Evolutionary conservation across 2,329 filamentous ascomycete genomes (phyloP).

Genomic region (Aspergillus oerlinghausenensis): DNA sequence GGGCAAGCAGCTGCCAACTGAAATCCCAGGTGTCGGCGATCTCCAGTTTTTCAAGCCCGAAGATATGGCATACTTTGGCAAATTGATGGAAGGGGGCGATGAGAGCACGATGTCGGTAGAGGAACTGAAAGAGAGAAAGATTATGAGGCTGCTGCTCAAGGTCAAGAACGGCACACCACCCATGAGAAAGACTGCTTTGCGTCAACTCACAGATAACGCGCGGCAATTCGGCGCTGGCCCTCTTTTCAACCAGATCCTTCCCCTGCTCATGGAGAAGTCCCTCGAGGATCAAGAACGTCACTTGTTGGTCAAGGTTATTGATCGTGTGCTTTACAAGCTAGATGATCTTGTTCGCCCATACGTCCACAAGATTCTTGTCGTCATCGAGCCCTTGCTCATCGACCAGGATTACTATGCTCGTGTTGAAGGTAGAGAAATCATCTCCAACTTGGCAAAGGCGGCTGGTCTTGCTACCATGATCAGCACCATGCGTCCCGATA

Average conservation of each 20-base stretch:
- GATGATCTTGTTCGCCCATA: constrained; percentile 94
- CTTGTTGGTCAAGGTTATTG: constrained; percentile 97
- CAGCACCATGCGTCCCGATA: constrained; percentile 97
- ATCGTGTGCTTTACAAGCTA: constrained; percentile 96
- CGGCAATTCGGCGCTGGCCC: constrained; percentile 90
- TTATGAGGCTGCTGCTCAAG: constrained; percentile 93
- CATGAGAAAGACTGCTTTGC: constrained; percentile 95
- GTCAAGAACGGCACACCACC: constrained; percentile 99
- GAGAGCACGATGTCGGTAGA: constrained; percentile 90
- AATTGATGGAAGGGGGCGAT: constrained; percentile 88
- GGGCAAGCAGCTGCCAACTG: constrained; percentile 86
- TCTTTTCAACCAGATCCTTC: constrained; percentile 95
- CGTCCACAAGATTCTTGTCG: constrained; percentile 96
- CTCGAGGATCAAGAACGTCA: constrained; percentile 97
- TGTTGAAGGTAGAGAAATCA: constrained; percentile 97
- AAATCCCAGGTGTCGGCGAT: constrained; percentile 93
- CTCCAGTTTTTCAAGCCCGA: constrained; percentile 97
- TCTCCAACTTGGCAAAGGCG: constrained; percentile 94
- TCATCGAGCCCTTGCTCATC: constrained; percentile 97
- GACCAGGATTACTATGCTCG: constrained; percentile 99
- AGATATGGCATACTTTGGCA: constrained; percentile 98
- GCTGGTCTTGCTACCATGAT: constrained; percentile 98
- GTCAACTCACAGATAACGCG: constrained; percentile 96
- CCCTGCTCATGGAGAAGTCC: constrained; percentile 95
- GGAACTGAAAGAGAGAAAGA: constrained; percentile 95